Percentiles rank a stretch among this genome's conserved stretches.
Evolutionary conservation across 257 asterid species (phyloP).

Genomic region (Nicotiana benthamiana): DNA sequence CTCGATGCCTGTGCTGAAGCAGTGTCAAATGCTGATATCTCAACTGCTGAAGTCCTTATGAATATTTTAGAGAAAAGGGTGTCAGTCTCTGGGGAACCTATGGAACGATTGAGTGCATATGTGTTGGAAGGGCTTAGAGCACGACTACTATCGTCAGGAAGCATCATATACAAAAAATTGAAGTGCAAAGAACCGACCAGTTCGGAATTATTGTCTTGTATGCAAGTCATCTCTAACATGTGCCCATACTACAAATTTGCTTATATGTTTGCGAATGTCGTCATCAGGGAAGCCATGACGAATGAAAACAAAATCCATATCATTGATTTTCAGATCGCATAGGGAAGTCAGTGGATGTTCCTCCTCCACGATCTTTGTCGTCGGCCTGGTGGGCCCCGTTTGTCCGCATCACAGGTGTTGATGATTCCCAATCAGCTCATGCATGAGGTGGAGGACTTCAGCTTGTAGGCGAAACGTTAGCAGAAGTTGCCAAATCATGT

Average conservation of each 20-base stretch:
- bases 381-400: constrained; percentile 49
- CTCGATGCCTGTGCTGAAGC: constrained; percentile 68
- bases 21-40: constrained; percentile 52
- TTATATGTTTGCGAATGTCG: constrained; percentile 62
- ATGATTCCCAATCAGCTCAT: constrained; percentile 52
- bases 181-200: constrained; percentile 84
- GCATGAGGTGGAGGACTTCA: constrained; percentile 94
- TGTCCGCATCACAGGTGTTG: constrained; percentile 49
- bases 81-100: constrained; percentile 86
- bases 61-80: constrained; percentile 58
- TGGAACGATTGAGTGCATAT: constrained; percentile 79
- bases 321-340: constrained; percentile 91
- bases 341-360: constrained; percentile 90
- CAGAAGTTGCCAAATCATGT: constrained; percentile 49
- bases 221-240: constrained; percentile 63
- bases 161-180: constrained; percentile 76
- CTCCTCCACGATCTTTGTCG: constrained; percentile 36
- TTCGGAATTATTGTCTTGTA: constrained; percentile 71
- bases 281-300: constrained; percentile 68
- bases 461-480: constrained; percentile 60
- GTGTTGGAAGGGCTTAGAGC: constrained; percentile 94
- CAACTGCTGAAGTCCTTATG: constrained; percentile 63
- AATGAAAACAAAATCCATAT: constrained; percentile 64
- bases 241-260: constrained; percentile 91
- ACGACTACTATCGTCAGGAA: constrained; percentile 67